A percentile compares a stretch with the other conserved stretches of the same genome.
Evolutionary conservation across 805 yeast species (phyloP).

Genomic region (Yarrowia hollandica): DNA sequence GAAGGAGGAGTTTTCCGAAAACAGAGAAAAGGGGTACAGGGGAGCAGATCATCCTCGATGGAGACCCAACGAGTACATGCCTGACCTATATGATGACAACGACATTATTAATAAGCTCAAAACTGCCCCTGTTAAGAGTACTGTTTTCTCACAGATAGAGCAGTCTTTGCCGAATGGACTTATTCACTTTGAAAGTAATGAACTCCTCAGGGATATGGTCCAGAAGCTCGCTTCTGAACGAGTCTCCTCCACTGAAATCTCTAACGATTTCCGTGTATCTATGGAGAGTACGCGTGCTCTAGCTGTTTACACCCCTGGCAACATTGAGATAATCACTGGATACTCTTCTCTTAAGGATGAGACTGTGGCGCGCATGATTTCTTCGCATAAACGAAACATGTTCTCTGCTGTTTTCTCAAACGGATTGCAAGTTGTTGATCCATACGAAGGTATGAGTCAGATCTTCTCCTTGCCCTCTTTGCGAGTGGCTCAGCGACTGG

Average conservation of each 20-base stretch:
- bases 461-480: slow-evolving; percentile 21
- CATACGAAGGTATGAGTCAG: slow-evolving; percentile 18
- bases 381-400: slow-evolving; percentile 21
- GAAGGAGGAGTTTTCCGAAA: slow-evolving; percentile 15
- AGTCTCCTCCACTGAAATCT: not conserved
- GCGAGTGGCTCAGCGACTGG: slow-evolving; percentile 19
- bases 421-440: slow-evolving; percentile 16
- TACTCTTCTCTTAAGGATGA: not conserved
- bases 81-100: slow-evolving; percentile 4
- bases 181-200: slow-evolving; percentile 6
- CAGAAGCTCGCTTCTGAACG: not conserved
- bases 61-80: slow-evolving; percentile 12
- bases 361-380: slow-evolving; percentile 6
- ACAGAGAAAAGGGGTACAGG: not conserved
- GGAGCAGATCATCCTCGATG: not conserved
- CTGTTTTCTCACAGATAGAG: slow-evolving; percentile 1
- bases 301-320: slow-evolving; percentile 6
- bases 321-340: slow-evolving; percentile 10
- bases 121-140: not conserved
- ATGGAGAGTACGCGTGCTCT: slow-evolving; percentile 12
- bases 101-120: slow-evolving; percentile 17
- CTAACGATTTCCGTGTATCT: not conserved
- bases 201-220: not conserved
- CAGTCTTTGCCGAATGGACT: not conserved
- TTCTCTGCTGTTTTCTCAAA: slow-evolving; percentile 22